Evolutionary conservation across 1,284 basidiomycete species (phyloP).

Genomic region (Mycosarcoma mackinlayi): DNA sequence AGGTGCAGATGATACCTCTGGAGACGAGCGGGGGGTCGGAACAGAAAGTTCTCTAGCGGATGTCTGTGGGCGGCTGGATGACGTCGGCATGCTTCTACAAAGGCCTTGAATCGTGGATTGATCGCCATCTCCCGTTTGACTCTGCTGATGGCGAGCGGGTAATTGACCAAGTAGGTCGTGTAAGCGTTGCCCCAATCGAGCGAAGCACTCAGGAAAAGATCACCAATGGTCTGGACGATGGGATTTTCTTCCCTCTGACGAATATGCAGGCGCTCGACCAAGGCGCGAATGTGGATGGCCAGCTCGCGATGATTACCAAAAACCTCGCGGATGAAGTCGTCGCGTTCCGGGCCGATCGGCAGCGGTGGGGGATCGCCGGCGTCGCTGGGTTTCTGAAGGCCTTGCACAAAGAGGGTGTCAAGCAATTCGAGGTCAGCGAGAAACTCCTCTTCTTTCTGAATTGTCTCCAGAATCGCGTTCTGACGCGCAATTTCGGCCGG

Average conservation of each 20-base stretch:
- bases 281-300: constrained; percentile 80
- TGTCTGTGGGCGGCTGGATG: constrained; percentile 80
- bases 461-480: constrained; percentile 88
- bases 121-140: constrained; percentile 84
- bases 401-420: constrained; percentile 70
- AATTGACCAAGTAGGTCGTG: constrained; percentile 83
- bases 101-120: constrained; percentile 84
- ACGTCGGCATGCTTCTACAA: constrained; percentile 83
- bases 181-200: constrained; percentile 88
- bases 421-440: constrained; percentile 87
- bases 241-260: constrained; percentile 88
- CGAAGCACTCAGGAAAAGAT: constrained; percentile 87
- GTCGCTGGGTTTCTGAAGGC: constrained; percentile 50
- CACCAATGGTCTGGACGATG: constrained; percentile 85
- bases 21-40: constrained; percentile 85
- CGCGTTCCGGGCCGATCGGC: constrained; percentile 70
- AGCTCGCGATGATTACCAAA: constrained; percentile 89
- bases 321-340: constrained; percentile 84
- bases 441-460: constrained; percentile 90
- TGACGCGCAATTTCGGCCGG: constrained; percentile 85
- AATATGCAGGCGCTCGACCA: constrained; percentile 86
- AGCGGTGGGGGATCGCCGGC: constrained; percentile 60
- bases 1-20: constrained; percentile 89
- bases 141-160: constrained; percentile 85
- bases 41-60: constrained; percentile 87